phyloP scores from a whole-genome alignment of 345 rosid genomes.

The Clarkia xantiana region DNA sequence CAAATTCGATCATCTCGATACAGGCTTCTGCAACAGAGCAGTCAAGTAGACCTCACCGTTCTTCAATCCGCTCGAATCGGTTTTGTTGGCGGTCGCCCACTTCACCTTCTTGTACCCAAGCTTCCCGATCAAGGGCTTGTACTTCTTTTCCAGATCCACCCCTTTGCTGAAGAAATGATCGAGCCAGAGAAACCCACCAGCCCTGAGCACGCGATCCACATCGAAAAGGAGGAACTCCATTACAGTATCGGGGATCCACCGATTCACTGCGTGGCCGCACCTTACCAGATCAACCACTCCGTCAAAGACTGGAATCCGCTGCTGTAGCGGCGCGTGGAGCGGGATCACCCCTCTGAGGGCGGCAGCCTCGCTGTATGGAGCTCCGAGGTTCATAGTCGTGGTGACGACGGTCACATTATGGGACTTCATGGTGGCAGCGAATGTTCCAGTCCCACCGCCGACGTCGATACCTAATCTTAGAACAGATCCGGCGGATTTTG shows the following conservation, averaged over 20 bases:
- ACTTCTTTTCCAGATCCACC: constrained; percentile 55
- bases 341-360: constrained; percentile 83
- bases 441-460: constrained; percentile 84
- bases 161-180: constrained; percentile 74
- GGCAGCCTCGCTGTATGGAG: constrained; percentile 81
- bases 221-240: constrained; percentile 82
- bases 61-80: constrained; percentile 49
- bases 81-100: constrained; percentile 72
- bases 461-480: constrained; percentile 72
- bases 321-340: constrained; percentile 86
- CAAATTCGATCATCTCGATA: constrained; percentile 26
- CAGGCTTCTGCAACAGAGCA: constrained; percentile 78
- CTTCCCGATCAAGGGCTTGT: constrained; percentile 65
- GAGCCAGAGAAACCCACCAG: constrained; percentile 85
- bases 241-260: constrained; percentile 79
- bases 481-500: constrained; percentile 37
- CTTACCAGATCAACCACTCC: constrained; percentile 86
- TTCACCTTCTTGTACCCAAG: constrained; percentile 93
- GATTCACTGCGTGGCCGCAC: constrained; percentile 77
- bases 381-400: constrained; percentile 82
- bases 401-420: constrained; percentile 60
- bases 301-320: constrained; percentile 76
- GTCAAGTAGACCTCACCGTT: constrained; percentile 86
- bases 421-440: constrained; percentile 72
- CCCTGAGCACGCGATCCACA: constrained; percentile 69